Evolutionary conservation across 371 early-diverging fungal genomes (phyloP).

Genomic region (Zychaea mexicana): DNA sequence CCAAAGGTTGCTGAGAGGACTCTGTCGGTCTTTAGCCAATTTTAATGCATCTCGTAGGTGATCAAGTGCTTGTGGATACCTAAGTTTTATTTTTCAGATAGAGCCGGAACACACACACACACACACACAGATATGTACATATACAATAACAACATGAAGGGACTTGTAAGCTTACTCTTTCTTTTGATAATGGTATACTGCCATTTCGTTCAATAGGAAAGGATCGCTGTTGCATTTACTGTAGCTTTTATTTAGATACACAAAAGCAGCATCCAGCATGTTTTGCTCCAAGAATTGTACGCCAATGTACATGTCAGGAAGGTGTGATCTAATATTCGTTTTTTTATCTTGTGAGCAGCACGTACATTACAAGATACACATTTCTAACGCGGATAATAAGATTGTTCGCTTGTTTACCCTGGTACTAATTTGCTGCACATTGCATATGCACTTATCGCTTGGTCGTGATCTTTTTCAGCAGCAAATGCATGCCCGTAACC

Average conservation of each 20-base stretch:
- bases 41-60: conserved; percentile 56
- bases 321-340: conserved; percentile 71
- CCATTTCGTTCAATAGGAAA: conserved; percentile 69
- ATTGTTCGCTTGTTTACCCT: no score
- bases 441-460: conserved; percentile 76
- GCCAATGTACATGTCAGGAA: conserved; percentile 73
- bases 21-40: conserved; percentile 47
- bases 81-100: no score
- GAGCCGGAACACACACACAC: no score
- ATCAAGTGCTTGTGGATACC: conserved; percentile 55
- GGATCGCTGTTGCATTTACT: conserved; percentile 65
- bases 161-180: conserved; percentile 43
- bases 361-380: no score
- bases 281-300: conserved; percentile 72
- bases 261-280: conserved; percentile 52
- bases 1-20: conserved; percentile 47
- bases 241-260: conserved; percentile 57
- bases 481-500: conserved; percentile 84
- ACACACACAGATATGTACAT: no score
- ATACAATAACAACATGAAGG: neutral
- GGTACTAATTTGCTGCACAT: conserved; percentile 61
- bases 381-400: no score
- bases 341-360: no score
- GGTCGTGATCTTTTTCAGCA: conserved; percentile 73
- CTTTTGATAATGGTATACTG: conserved; percentile 58